A percentile compares a stretch with the other conserved stretches of the same genome.
Evolutionary conservation across 495 filamentous ascomycete genomes (phyloP).

Genomic region (Penicillium angulare): DNA sequence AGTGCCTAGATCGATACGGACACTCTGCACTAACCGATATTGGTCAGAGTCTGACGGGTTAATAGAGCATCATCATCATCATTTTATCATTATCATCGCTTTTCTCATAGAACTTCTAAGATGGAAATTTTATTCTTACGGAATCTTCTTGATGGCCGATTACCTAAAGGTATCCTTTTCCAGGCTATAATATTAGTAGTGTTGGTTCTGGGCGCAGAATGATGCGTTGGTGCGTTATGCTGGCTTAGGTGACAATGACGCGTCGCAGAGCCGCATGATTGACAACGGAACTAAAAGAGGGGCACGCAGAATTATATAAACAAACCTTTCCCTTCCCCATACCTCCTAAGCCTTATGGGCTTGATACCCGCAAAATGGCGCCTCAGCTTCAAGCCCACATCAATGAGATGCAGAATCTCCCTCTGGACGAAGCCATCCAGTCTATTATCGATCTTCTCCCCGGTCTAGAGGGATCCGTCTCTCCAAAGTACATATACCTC

Average conservation of each 20-base stretch:
- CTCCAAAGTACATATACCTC: background rate
- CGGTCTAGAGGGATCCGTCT: background rate
- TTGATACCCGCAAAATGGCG: constrained; percentile 1
- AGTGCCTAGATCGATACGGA: too few species aligned
- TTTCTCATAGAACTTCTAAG: too few species aligned
- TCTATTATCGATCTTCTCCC: constrained; percentile 5
- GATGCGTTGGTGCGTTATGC: background rate
- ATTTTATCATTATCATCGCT: too few species aligned
- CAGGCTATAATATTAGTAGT: too few species aligned
- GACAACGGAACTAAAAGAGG: background rate
- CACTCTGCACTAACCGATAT: too few species aligned
- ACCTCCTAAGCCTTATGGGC: background rate
- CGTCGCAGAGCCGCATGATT: background rate
- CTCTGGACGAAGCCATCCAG: constrained; percentile 2
- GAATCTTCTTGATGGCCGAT: too few species aligned
- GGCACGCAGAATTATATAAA: background rate
- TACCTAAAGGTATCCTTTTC: too few species aligned
- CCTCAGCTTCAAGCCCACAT: constrained; percentile 9
- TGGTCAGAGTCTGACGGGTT: too few species aligned
- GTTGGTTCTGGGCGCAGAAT: too few species aligned
- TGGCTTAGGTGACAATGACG: background rate
- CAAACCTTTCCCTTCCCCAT: background rate
- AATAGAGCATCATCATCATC: too few species aligned
- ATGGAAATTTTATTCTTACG: too few species aligned
- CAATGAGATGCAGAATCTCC: background rate